These are phyloP conservation scores for Wickerhamomyces sp. DNA, from an alignment of 1,139 yeast species.

Conservation along the genomic window DNA sequence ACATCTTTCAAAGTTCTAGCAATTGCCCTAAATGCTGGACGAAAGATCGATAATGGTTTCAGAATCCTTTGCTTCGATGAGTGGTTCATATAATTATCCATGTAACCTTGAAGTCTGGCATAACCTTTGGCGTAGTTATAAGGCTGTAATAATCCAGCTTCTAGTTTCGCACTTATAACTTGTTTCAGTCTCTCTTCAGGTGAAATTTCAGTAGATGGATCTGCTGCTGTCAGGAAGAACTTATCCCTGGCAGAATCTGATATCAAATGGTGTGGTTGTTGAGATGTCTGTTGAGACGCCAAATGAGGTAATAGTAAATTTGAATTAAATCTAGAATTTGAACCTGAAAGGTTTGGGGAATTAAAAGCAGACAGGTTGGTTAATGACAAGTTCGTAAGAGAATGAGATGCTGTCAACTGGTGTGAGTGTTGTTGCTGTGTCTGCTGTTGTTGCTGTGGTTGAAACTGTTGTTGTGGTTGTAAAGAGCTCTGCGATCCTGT, in stretches of 20 bases:
- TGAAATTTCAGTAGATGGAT: slow-evolving; percentile 90
- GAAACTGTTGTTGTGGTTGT: slow-evolving; percentile 1
- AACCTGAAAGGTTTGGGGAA: slow-evolving; percentile 17
- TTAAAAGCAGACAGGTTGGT: slow-evolving; percentile 18
- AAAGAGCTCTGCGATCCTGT: no score
- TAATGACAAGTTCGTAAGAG: slow-evolving; percentile 22
- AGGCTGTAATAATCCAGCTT: slow-evolving; percentile 90
- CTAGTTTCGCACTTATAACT: slow-evolving; percentile 92
- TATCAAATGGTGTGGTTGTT: slow-evolving; percentile 30
- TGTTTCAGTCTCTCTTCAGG: slow-evolving; percentile 93
- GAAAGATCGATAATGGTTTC: slow-evolving; percentile 78
- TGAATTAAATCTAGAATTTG: slow-evolving; percentile 6
- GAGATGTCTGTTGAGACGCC: slow-evolving; percentile 9
- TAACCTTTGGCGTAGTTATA: slow-evolving; percentile 94
- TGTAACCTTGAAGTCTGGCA: slow-evolving; percentile 81
- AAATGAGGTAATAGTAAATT: slow-evolving; percentile 2
- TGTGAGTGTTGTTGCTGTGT: not conserved
- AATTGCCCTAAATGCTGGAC: slow-evolving; percentile 93
- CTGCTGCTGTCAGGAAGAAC: slow-evolving; percentile 94
- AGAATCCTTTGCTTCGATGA: slow-evolving; percentile 83
- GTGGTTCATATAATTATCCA: slow-evolving; percentile 90
- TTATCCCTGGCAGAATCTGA: slow-evolving; percentile 87
- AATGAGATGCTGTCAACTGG: slow-evolving; percentile 14
- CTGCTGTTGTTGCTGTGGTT: not conserved
- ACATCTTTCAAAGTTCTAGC: slow-evolving; percentile 89